Conservation (phyloP, 2,329 filamentous ascomycete genomes). For the Apiospora koreana region DNA sequence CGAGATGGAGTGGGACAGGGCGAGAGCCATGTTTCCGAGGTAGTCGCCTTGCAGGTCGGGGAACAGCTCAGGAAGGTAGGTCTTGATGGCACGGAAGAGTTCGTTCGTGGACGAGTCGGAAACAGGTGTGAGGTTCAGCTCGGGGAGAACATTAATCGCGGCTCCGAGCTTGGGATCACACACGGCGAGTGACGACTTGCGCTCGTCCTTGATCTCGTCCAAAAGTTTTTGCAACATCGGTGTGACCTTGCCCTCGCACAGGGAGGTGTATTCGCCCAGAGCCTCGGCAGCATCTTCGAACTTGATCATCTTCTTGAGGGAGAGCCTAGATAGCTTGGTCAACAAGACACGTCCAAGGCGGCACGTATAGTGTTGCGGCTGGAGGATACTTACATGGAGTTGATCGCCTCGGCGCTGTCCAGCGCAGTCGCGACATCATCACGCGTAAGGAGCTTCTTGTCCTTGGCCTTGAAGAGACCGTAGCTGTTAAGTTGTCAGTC, state of each 20-base stretch:
- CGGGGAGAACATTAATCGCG: constrained; percentile 88
- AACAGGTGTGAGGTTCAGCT: constrained; percentile 80
- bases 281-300: constrained; percentile 92
- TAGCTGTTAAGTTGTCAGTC: constrained; percentile 61
- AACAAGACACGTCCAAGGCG: constrained; percentile 13
- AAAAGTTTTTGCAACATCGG: constrained; percentile 81
- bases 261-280: constrained; percentile 83
- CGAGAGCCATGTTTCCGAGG: constrained; percentile 90
- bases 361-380: neutral
- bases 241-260: constrained; percentile 94
- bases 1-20: constrained; percentile 94
- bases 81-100: constrained; percentile 90
- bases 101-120: constrained; percentile 82
- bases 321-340: constrained; percentile 59
- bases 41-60: constrained; percentile 83
- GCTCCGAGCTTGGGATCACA: constrained; percentile 90
- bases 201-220: constrained; percentile 92
- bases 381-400: constrained; percentile 69
- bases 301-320: constrained; percentile 96
- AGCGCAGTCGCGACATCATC: constrained; percentile 77
- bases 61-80: constrained; percentile 86
- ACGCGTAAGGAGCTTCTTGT: constrained; percentile 96
- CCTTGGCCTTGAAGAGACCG: constrained; percentile 95
- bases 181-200: constrained; percentile 92
- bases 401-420: constrained; percentile 79